These are phyloP conservation scores for Colletotrichum musicola DNA, from an alignment of 2,329 filamentous ascomycete genomes.

Conservation along the genomic window DNA sequence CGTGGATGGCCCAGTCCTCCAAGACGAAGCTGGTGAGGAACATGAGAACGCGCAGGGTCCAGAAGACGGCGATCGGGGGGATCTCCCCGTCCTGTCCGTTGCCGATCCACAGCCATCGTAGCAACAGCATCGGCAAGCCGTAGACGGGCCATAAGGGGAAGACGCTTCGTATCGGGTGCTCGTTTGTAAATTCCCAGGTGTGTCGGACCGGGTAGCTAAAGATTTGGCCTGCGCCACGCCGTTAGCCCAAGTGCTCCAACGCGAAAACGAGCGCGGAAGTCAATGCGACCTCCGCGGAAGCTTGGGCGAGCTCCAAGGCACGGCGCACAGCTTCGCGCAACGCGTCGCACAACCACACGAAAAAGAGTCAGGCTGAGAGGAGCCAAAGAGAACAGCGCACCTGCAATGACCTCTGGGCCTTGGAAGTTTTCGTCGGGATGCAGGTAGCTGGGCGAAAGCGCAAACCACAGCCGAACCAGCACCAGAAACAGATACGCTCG, in stretches of 20 bases:
- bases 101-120: constrained; percentile 93
- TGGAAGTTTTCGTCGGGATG: constrained; percentile 99
- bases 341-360: constrained; percentile 9
- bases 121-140: constrained; percentile 89
- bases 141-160: constrained; percentile 98
- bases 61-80: constrained; percentile 89
- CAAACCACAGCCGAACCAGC: constrained; percentile 91
- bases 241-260: constrained; percentile 35
- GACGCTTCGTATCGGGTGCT: constrained; percentile 90
- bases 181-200: constrained; percentile 96
- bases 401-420: constrained; percentile 95
- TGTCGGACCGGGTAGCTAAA: constrained; percentile 90
- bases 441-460: constrained; percentile 93
- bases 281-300: constrained; percentile 25
- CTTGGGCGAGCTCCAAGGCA: constrained; percentile 26
- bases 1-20: constrained; percentile 97
- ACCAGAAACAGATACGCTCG: constrained; percentile 88
- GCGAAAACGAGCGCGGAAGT: constrained; percentile 33
- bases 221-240: constrained; percentile 76
- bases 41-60: constrained; percentile 89
- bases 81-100: constrained; percentile 82
- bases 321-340: constrained; percentile 1
- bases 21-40: constrained; percentile 95
- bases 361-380: not conserved
- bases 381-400: constrained; percentile 62